Percentiles rank a stretch among this genome's conserved stretches.
Evolutionary conservation across 139 green algal species (phyloP).

Genomic region (Astrephomene gubernaculifera): DNA sequence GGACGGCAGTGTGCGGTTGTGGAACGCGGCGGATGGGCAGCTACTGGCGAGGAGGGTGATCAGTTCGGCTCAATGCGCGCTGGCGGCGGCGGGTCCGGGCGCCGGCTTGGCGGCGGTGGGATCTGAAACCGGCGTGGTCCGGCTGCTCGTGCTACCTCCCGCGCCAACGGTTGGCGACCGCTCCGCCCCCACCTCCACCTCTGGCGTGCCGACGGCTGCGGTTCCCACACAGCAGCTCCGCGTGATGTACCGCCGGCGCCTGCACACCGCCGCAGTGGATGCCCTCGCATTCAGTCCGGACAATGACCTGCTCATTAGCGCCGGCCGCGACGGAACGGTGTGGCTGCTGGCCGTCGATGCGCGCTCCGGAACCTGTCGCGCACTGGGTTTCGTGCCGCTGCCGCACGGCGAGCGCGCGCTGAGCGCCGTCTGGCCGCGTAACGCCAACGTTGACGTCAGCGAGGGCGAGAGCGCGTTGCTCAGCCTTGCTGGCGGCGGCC

Average conservation of each 20-base stretch:
- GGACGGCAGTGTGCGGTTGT: constrained; percentile 61
- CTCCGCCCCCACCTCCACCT: neutral
- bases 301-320: constrained; percentile 44
- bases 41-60: constrained; percentile 42
- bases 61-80: constrained; percentile 13
- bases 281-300: constrained; percentile 36
- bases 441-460: constrained; percentile 20
- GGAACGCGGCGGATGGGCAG: constrained; percentile 27
- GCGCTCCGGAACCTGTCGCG: neutral
- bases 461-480: constrained; percentile 40
- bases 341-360: constrained; percentile 42
- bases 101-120: constrained; percentile 51
- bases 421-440: constrained; percentile 39
- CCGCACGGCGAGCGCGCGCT: constrained; percentile 24
- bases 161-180: neutral
- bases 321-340: constrained; percentile 40
- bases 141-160: constrained; percentile 38
- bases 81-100: neutral
- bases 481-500: constrained; percentile 30
- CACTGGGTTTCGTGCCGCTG: constrained; percentile 36
- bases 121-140: constrained; percentile 61
- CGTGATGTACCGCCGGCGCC: constrained; percentile 46
- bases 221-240: neutral
- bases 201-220: neutral
- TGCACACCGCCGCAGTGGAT: constrained; percentile 34